Conservation (phyloP, 495 filamentous ascomycete genomes). For the Copromyces sp. region DNA sequence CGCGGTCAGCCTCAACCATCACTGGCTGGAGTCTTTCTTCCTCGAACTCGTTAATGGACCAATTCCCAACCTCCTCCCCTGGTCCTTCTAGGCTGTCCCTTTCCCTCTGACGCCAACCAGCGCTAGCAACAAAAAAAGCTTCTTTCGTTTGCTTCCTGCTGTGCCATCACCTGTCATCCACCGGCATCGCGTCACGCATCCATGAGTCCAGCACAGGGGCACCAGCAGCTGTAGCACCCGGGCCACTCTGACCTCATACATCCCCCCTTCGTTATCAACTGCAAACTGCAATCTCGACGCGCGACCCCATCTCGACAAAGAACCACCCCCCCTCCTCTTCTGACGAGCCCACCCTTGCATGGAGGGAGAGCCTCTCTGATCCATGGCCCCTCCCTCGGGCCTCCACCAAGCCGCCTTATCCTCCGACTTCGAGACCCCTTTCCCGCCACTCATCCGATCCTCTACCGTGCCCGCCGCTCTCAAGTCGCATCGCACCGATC, state of each 20-base stretch:
- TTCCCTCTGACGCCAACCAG: background rate
- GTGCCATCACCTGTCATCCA: background rate
- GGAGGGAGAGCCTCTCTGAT: conserved; percentile 7
- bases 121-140: background rate
- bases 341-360: conserved; percentile 10
- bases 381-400: conserved; percentile 29
- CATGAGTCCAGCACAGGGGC: background rate
- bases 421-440: conserved; percentile 20
- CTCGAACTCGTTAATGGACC: background rate
- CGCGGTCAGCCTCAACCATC: background rate
- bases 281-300: background rate
- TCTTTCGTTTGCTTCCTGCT: background rate
- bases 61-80: background rate
- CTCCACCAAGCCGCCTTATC: conserved; percentile 20
- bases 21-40: background rate
- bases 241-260: background rate
- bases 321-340: background rate
- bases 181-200: background rate
- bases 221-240: background rate
- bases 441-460: conserved; percentile 25
- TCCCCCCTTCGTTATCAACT: background rate
- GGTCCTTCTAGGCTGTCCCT: background rate
- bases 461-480: conserved; percentile 30
- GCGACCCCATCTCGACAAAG: background rate
- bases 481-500: conserved; percentile 30